Percentiles rank a stretch among this genome's conserved stretches.
These are phyloP conservation scores for Clonostachys solani DNA, from an alignment of 2,329 filamentous ascomycete genomes.

Conservation along the genomic window DNA sequence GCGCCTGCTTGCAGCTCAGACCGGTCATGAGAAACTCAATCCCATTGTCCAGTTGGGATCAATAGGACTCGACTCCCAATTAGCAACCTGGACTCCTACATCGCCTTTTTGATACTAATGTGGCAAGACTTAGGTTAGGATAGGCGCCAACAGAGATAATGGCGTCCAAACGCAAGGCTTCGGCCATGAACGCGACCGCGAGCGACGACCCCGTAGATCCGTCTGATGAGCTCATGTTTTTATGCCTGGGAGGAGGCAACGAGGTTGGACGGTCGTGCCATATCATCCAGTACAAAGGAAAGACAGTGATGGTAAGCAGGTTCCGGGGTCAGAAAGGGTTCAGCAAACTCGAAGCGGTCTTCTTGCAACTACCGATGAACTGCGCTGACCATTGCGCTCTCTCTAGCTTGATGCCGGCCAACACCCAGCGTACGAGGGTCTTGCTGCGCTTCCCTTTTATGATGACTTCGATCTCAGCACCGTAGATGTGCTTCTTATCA, in stretches of 20 bases:
- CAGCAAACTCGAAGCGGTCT: too few relatives aligned
- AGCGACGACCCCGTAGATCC: conserved; percentile 88
- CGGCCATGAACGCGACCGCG: conserved; percentile 61
- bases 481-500: conserved; percentile 94
- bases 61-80: too few relatives aligned
- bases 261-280: conserved; percentile 97
- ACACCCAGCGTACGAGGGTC: conserved; percentile 92
- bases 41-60: neutral
- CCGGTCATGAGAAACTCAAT: neutral
- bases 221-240: conserved; percentile 89
- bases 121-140: neutral
- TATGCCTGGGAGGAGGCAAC: conserved; percentile 91
- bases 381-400: conserved; percentile 1
- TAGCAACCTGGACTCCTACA: too few relatives aligned
- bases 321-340: too few relatives aligned
- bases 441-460: conserved; percentile 92
- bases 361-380: neutral
- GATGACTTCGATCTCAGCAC: conserved; percentile 98
- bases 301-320: conserved; percentile 84
- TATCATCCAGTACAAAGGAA: conserved; percentile 98
- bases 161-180: conserved; percentile 90
- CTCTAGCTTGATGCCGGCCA: conserved; percentile 89
- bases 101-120: conserved; percentile 1
- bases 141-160: conserved; percentile 38
- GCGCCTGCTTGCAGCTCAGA: too few relatives aligned